phyloP scores from a whole-genome alignment of 2,329 filamentous ascomycete species.

The Claviceps cyperi region DNA sequence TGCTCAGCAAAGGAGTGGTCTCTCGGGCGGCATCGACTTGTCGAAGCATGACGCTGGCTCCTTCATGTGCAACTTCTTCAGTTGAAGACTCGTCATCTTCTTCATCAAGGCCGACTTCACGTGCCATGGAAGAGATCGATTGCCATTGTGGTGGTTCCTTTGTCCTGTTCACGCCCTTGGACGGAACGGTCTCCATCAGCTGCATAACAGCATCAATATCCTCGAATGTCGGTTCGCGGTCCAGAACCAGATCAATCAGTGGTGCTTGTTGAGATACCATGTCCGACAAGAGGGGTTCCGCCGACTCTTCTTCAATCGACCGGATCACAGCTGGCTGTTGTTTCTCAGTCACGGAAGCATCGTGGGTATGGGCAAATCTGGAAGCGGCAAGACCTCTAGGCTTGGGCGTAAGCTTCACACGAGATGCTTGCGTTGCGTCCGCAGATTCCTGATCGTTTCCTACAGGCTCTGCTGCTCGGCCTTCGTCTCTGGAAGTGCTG shows the following conservation, averaged over 20 bases:
- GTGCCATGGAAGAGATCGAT: conserved; percentile 11
- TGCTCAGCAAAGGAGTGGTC: conserved; percentile 30
- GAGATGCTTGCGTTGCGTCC: conserved; percentile 9
- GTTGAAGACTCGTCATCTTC: conserved; percentile 31
- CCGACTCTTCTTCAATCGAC: conserved; percentile 15
- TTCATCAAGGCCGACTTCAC: conserved; percentile 34
- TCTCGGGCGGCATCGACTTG: conserved; percentile 34
- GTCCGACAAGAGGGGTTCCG: neutral
- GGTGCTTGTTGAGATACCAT: neutral
- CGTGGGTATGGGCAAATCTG: conserved; percentile 27
- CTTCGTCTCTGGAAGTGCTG: conserved; percentile 1
- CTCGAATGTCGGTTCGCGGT: conserved; percentile 46
- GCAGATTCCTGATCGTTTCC: neutral
- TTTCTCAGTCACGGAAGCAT: conserved; percentile 11
- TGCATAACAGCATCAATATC: conserved; percentile 91
- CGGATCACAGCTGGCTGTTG: conserved; percentile 15
- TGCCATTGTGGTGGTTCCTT: conserved; percentile 31
- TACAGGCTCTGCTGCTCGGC: neutral
- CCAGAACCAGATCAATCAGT: conserved; percentile 5
- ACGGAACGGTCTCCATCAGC: conserved; percentile 59
- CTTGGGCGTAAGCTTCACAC: conserved; percentile 21
- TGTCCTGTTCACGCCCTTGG: conserved; percentile 57
- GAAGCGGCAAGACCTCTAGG: conserved; percentile 28
- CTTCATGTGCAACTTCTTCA: conserved; percentile 48
- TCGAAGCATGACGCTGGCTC: conserved; percentile 53